Percentiles rank a stretch among this genome's conserved stretches.
Conservation (phyloP, 2,329 filamentous ascomycete genomes). For the Colletotrichum eleusines region DNA sequence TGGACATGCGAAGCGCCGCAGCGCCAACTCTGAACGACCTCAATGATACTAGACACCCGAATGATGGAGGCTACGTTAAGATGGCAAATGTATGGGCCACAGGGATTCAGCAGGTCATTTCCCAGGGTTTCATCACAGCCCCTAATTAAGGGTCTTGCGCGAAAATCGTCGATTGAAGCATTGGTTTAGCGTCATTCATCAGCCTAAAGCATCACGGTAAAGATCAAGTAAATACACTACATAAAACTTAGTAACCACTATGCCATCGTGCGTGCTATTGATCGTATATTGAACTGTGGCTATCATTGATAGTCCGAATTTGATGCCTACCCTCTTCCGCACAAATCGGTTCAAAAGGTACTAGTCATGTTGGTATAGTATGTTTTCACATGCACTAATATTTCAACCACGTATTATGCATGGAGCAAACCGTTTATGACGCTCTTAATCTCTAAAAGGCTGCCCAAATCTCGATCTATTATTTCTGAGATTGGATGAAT, state of each 20-base stretch:
- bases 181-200: not conserved
- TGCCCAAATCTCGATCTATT: not conserved
- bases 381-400: not conserved
- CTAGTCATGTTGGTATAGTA: not conserved
- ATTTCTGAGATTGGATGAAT: not conserved
- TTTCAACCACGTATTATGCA: not conserved
- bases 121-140: slow-evolving; percentile 37
- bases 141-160: not conserved
- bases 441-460: not conserved
- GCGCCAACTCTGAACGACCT: slow-evolving; percentile 40
- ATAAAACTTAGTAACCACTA: not conserved
- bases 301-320: not conserved
- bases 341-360: not conserved
- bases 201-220: not conserved
- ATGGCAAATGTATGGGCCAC: slow-evolving; percentile 39
- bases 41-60: slow-evolving; percentile 33
- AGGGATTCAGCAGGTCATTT: slow-evolving; percentile 37
- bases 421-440: not conserved
- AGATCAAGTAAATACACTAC: not conserved
- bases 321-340: not conserved
- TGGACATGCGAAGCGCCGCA: slow-evolving; percentile 43
- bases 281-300: not conserved
- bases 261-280: not conserved
- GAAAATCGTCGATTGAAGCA: not conserved
- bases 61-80: slow-evolving; percentile 37